phyloP scores from a whole-genome alignment of 768 basidiomycete species.

The Kwoniella mangroviensis region DNA sequence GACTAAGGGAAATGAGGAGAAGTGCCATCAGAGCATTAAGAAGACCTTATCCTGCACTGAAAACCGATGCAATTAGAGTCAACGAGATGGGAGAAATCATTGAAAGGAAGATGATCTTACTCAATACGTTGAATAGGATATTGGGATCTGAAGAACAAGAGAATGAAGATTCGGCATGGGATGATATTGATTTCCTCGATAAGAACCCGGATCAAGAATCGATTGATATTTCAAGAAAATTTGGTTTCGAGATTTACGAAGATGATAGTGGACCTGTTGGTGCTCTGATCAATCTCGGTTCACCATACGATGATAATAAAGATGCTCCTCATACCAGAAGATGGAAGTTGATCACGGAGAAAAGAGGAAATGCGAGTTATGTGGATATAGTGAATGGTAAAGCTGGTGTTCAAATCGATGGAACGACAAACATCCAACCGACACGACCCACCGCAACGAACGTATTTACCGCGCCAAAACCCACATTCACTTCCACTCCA shows the following conservation, averaged over 20 bases:
- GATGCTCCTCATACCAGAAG: slow-evolving; percentile 47
- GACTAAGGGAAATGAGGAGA: slow-evolving; percentile 68
- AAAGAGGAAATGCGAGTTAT: slow-evolving; percentile 45
- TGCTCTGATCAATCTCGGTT: slow-evolving; percentile 44
- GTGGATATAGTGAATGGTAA: slow-evolving; percentile 55
- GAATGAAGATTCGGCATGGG: slow-evolving; percentile 49
- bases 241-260: slow-evolving; percentile 40
- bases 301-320: slow-evolving; percentile 47
- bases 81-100: slow-evolving; percentile 63
- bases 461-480: slow-evolving; percentile 31
- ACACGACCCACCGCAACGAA: slow-evolving; percentile 33
- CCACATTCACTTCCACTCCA: slow-evolving; percentile 21
- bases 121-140: slow-evolving; percentile 52
- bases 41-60: slow-evolving; percentile 44
- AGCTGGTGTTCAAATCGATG: slow-evolving; percentile 39
- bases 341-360: slow-evolving; percentile 52
- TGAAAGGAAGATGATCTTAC: slow-evolving; percentile 50
- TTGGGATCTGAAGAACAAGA: slow-evolving; percentile 58
- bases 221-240: slow-evolving; percentile 35
- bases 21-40: slow-evolving; percentile 66
- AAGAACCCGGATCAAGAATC: slow-evolving; percentile 39
- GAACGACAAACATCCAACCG: slow-evolving; percentile 1
- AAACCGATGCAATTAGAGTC: slow-evolving; percentile 28
- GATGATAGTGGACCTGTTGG: slow-evolving; percentile 41
- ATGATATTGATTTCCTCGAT: slow-evolving; percentile 35